Base-by-base conservation (phyloP, 192 early-diverging fungal genomes). In the Rhizoclosmatium sp. region DNA sequence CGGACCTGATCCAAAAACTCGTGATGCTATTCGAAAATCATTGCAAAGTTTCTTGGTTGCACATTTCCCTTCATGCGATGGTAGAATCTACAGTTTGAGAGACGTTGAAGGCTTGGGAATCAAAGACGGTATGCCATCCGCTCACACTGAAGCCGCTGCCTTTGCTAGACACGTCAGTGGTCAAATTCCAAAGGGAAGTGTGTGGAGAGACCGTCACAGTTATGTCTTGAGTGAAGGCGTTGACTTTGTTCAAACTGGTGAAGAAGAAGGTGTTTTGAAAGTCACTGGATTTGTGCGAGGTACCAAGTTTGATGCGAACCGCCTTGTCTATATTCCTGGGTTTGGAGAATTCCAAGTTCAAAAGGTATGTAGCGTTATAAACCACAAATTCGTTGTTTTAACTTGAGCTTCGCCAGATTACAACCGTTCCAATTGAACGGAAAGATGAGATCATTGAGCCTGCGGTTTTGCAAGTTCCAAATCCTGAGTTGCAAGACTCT, bases 341-440 rank as follows among this genome's bases (percentile, higher is more conserved):
- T 94, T 89, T 88, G 97, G 97, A 47, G 96, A 99, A 82, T 99
- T 93, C 85, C 97, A 99, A 84, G 85, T 99, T 62, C 62, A 92
- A 49, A 84, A 91, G 80, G 88, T 94, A 40, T 48, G 41, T 23
- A 14, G 47, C 47, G 21, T 71, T 45, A 23, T 71, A 71, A 14
- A 45, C 14, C 65, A 12, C 12, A 14, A 16, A 12, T 69, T 69
- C 21, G n/a, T 64, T 41, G 40, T 41, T 41, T 41, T 41, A 16
- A 64, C 21, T 41, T 64, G 21, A 10, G 23, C 7, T 64, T 64
- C 7, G 44, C 39, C 54, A 59, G 75, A 84, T 48, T 71, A 82
- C 73, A 75, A 69, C 75, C 5, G 75, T 49, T 69, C 54, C 78
- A 61, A 75, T 71, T 59, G 74, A 78, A 87, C 45, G 81, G 78